A percentile compares a stretch with the other conserved stretches of the same genome.
Conservation (phyloP, 176 grass and related monocot genomes). For the Luzula sylvatica region DNA sequence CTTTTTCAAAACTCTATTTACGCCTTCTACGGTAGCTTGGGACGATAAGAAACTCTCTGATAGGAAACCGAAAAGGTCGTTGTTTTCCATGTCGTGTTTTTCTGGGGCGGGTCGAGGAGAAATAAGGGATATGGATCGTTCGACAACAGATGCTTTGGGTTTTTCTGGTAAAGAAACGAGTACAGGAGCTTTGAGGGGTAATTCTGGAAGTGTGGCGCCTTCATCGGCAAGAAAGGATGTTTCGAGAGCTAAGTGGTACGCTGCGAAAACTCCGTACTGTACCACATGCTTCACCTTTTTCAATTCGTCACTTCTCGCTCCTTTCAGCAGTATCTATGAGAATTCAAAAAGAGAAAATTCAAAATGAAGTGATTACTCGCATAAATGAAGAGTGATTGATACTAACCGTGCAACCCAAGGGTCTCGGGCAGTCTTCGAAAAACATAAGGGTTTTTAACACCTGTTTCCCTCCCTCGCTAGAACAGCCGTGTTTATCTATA, state of each 20-base stretch:
- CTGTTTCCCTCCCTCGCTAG: constrained; percentile 74
- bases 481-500: constrained; percentile 73
- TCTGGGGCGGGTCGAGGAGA: constrained; percentile 6
- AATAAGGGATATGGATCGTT: constrained; percentile 62
- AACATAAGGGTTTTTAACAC: constrained; percentile 89
- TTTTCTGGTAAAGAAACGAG: constrained; percentile 86
- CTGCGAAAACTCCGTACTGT: constrained; percentile 96
- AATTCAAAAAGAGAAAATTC: background rate
- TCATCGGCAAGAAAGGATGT: constrained; percentile 99
- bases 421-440: constrained; percentile 91
- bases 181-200: constrained; percentile 72
- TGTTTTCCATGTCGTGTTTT: constrained; percentile 11
- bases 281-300: constrained; percentile 98
- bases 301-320: constrained; percentile 61
- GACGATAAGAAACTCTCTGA: constrained; percentile 16
- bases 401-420: constrained; percentile 98
- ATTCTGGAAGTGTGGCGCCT: constrained; percentile 93
- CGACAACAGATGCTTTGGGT: constrained; percentile 66
- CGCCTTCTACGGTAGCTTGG: background rate
- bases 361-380: too few relatives aligned
- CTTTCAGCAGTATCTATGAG: constrained; percentile 82
- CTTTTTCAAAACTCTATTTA: constrained; percentile 5
- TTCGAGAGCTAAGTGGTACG: constrained; percentile 97
- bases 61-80: constrained; percentile 14
- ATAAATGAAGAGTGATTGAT: background rate